Percentiles rank a stretch among this genome's conserved stretches.
Conservation (phyloP, 495 filamentous ascomycete genomes). For the Neurospora tetrasperma region DNA sequence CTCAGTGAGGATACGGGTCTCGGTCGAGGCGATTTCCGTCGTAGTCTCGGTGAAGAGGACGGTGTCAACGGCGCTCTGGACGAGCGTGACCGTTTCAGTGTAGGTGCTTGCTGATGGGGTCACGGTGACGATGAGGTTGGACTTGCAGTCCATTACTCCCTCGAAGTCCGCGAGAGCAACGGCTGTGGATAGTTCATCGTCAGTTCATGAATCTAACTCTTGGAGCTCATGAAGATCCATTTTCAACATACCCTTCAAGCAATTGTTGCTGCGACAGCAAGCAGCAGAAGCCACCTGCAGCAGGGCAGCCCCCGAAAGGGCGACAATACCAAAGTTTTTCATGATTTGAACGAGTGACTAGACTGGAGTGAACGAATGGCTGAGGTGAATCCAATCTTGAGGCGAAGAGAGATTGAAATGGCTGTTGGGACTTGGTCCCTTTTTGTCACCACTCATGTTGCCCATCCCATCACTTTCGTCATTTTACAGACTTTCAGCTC, state of each 20-base stretch:
- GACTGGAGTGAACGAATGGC: slow-evolving; percentile 3
- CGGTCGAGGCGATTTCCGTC: slow-evolving; percentile 4
- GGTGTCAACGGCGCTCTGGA: slow-evolving; percentile 2
- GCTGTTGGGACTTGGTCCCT: neutral
- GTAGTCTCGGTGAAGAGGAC: slow-evolving; percentile 3
- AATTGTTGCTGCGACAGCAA: slow-evolving; percentile 4
- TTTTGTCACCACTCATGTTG: neutral
- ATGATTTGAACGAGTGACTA: slow-evolving; percentile 7
- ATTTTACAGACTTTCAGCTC: neutral
- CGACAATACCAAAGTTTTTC: slow-evolving; percentile 3
- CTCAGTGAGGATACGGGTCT: slow-evolving; percentile 2
- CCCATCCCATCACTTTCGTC: neutral
- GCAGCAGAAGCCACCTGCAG: neutral
- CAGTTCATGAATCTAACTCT: neutral
- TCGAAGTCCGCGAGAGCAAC: neutral
- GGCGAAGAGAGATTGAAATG: neutral
- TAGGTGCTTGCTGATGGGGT: neutral
- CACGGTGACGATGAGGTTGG: slow-evolving; percentile 3
- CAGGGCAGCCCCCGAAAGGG: slow-evolving; percentile 2
- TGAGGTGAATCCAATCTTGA: neutral
- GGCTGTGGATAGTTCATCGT: neutral
- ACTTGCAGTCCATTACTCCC: neutral
- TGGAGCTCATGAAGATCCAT: neutral
- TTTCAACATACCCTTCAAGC: slow-evolving; percentile 1
- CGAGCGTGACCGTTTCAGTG: slow-evolving; percentile 1